phyloP scores from a whole-genome alignment of 148 eudicot genomes.

The Chenopodium album region DNA sequence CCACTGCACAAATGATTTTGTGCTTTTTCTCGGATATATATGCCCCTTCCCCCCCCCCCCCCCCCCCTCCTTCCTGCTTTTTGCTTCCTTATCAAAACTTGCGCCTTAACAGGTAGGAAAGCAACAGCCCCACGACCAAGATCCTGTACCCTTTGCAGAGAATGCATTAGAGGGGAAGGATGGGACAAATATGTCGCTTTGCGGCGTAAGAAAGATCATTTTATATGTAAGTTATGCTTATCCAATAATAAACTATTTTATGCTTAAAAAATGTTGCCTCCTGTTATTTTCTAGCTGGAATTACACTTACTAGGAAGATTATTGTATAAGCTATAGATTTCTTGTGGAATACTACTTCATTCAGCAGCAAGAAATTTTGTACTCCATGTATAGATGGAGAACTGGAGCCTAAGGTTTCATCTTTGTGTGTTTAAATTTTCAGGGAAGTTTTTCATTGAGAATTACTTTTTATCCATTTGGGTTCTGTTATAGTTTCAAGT shows the following conservation, averaged over 20 bases:
- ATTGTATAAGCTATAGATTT: neutral
- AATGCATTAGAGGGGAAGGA: conserved; percentile 77
- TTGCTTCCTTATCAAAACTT: conserved; percentile 5
- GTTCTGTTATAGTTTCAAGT: neutral
- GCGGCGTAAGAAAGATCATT: conserved; percentile 81
- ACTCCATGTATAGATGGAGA: neutral
- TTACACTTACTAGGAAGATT: neutral
- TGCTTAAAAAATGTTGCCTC: neutral
- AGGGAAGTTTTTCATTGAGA: neutral
- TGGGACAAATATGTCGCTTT: conserved; percentile 72
- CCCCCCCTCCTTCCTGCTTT: too few relatives aligned
- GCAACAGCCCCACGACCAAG: conserved; percentile 75
- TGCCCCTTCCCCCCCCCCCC: neutral
- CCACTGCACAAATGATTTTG: neutral
- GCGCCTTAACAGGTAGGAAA: conserved; percentile 44
- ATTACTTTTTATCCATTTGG: neutral
- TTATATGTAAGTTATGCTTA: conserved; percentile 68
- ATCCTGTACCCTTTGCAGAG: conserved; percentile 84
- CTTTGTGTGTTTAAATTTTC: neutral
- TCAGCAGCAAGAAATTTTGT: neutral
- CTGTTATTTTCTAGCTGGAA: neutral
- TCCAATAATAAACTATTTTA: neutral
- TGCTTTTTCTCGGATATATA: neutral
- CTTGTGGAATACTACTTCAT: neutral
- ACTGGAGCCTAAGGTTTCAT: neutral